A percentile compares a stretch with the other conserved stretches of the same genome.
phyloP scores from a whole-genome alignment of 192 early-diverging fungal species.

The Geranomyces michiganensis region DNA sequence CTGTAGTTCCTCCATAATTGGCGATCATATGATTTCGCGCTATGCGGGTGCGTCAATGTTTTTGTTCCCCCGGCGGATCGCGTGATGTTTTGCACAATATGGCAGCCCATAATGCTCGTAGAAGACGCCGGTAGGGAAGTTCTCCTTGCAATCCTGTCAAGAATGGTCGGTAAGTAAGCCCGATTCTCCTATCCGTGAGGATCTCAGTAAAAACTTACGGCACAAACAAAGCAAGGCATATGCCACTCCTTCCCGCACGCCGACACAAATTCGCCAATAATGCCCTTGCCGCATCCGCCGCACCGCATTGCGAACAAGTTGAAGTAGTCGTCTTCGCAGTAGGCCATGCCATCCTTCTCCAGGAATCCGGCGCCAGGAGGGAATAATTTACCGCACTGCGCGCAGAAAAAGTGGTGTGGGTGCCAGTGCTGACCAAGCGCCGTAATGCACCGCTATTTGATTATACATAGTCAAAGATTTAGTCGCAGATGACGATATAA shows the following conservation, averaged over 20 bases:
- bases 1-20: too few relatives aligned
- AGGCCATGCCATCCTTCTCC: conserved; percentile 38
- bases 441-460: conserved; percentile 38
- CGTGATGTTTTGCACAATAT: conserved; percentile 45
- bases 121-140: conserved; percentile 42
- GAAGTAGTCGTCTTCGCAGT: conserved; percentile 46
- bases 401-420: conserved; percentile 51
- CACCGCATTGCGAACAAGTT: conserved; percentile 43
- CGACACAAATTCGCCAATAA: conserved; percentile 47
- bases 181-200: not conserved
- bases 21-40: too few relatives aligned
- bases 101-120: conserved; percentile 44
- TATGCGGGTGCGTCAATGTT: not conserved
- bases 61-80: conserved; percentile 21
- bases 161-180: not conserved
- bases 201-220: conserved; percentile 24
- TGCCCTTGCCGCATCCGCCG: conserved; percentile 37
- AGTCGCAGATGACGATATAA: too few relatives aligned
- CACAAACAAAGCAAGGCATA: conserved; percentile 43
- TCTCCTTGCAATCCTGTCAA: conserved; percentile 39
- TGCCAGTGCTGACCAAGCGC: conserved; percentile 42
- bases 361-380: conserved; percentile 37
- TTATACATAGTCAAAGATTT: too few relatives aligned
- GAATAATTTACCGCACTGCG: conserved; percentile 44
- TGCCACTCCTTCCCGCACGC: conserved; percentile 49